A percentile compares a stretch with the other conserved stretches of the same genome.
Conservation (phyloP, 2,329 filamentous ascomycete genomes). For the Ceratocystis eucalypticola region DNA sequence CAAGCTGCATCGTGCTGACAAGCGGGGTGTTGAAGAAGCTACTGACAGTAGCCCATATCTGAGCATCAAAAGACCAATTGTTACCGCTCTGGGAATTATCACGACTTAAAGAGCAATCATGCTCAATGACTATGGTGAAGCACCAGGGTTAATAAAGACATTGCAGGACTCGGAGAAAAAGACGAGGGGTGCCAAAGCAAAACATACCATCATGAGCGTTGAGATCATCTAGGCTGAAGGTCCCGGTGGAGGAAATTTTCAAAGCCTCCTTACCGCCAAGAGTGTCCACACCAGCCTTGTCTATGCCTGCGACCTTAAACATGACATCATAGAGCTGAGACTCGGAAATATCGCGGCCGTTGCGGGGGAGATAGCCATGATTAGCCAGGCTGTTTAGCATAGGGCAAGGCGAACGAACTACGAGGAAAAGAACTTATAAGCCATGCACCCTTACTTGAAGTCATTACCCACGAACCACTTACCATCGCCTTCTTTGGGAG, state of each 20-base stretch:
- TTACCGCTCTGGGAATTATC: constrained; percentile 25
- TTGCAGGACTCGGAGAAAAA: not conserved
- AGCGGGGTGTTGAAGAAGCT: constrained; percentile 21
- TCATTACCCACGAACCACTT: not conserved
- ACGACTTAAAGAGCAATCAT: constrained; percentile 26
- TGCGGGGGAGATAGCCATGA: constrained; percentile 22
- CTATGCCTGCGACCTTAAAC: constrained; percentile 18
- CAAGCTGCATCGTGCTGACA: constrained; percentile 25
- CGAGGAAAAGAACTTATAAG: not conserved
- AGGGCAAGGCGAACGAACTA: constrained; percentile 22
- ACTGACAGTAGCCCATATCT: constrained; percentile 23
- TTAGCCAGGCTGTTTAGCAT: constrained; percentile 23
- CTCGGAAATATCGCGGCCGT: constrained; percentile 20
- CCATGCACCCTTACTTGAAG: not conserved
- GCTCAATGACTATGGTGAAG: constrained; percentile 25
- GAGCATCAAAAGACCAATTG: constrained; percentile 25
- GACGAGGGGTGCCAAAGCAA: not conserved
- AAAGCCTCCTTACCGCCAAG: constrained; percentile 19
- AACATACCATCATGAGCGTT: constrained; percentile 22
- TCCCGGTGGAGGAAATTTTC: constrained; percentile 24
- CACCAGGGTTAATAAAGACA: not conserved
- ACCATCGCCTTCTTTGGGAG: constrained; percentile 12
- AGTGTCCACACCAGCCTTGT: constrained; percentile 20
- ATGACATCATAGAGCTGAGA: not conserved
- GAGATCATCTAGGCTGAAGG: constrained; percentile 25